Base-by-base conservation (phyloP, 2,329 filamentous ascomycete genomes). In the Orbilia oligospora region DNA sequence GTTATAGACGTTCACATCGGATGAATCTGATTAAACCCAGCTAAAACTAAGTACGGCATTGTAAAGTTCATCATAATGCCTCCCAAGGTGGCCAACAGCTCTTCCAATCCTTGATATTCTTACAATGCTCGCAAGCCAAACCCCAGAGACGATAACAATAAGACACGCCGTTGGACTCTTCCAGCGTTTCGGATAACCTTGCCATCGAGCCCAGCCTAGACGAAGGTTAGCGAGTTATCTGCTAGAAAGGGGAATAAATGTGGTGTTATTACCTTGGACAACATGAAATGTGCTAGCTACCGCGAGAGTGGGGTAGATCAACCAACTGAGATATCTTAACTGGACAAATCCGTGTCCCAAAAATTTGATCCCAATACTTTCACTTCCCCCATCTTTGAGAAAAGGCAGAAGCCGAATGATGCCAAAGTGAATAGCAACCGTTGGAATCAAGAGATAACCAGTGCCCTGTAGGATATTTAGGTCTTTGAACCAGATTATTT, bases 341-440 rank as follows among this genome's bases (percentile, higher is more conserved):
- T 64, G 65, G 33, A 55, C 70, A 83, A 97, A 96, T 1, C 93
- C 93, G 84, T 98, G 94, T 12, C 91, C 90, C 6, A 97, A 91
- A 83, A 92, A 98, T 12, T 90, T 91, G 12, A 98, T 86, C 0
- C 93, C 92, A 48, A 97, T 91, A 68, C 95, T 91, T n/a, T 93
- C 92, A 82, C 91, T 94, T 76, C 94, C 93, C 5, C 94, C 94
- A 68, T 97, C 92, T 53, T 93, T 88, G 30, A 89, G 86, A 38
- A 94, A 84, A 1, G 96, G 95, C 27, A 97, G 86, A 1, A 90
- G 85, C 38, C 95, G 89, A 84, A 97, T 97, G 73, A 94, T 87
- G 79, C 90, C 88, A 1, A 91, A 88, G 84, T 98, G 95, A 5
- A 89, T 89, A 0, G 88, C 86, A 27, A 95, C 87, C 20, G 95